Evolutionary conservation across 2,329 filamentous ascomycete species (phyloP), one percentile per base, ranked within the genome.

Genomic region (Capronia coronata): DNA sequence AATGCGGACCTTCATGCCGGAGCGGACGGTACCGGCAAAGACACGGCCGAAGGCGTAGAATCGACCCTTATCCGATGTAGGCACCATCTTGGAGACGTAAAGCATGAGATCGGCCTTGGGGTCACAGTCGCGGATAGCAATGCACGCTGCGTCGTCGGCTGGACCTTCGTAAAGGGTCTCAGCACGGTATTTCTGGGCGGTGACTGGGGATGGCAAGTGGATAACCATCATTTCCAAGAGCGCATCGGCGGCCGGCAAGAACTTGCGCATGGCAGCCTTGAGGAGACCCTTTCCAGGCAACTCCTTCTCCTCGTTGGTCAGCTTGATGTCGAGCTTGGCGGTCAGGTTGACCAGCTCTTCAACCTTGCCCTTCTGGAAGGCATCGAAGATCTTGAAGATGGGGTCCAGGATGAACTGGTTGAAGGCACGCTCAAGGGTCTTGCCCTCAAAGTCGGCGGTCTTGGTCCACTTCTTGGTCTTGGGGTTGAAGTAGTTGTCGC

Each of bases 31-130:
- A 86, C 93, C 93, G 65, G 93, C 79, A 82, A 97, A 98, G 77
- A 98, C 93, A 94, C 93, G 93, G 77, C 93, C 93, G 78, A 98
- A 98, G 73, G 93, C 93, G 79, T 96, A 98, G 88, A 98, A 98
- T 77, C 93, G 91, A 75, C 93, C 93, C 86, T 96, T 97, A 71
- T 98, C 93, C 66, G 89, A 94, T 64, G 93, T 98, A 67, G 93
- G 93, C 69, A 98, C 93, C 93, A 98, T 98, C 88, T 98, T 98
- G 74, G 93, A 98, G 73, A 98, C 90, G 86, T 98, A 98, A 64
- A 97, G 81, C 93, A 98, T 98, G 75, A 98, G 93, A 67, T 91
- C 87, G 72, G 82, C 93, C 80, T 95, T 94, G 75, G 91, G 80
- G 74, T 98, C 88, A 74, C 93, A 97, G 81, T 97, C 89, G 67